A percentile compares a stretch with the other conserved stretches of the same genome.
These are phyloP conservation scores for Sisymbrium irio DNA, from an alignment of 345 rosid species.

Conservation along the genomic window DNA sequence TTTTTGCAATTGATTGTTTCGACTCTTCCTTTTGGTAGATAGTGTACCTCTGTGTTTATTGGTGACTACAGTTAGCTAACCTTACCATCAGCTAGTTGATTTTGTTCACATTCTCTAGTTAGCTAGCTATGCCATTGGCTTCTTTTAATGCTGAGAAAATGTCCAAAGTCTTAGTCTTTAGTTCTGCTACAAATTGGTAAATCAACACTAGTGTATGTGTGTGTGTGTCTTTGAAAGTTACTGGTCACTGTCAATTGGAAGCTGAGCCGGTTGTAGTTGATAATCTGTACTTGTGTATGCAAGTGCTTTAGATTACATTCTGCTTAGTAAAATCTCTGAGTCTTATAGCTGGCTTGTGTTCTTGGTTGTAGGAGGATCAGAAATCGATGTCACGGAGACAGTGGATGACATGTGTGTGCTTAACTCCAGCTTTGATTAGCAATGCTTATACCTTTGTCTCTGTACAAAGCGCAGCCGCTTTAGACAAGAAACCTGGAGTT, in stretches of 20 bases:
- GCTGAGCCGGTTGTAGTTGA: background rate
- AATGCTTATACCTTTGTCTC: slow-evolving; percentile 42
- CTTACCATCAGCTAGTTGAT: background rate
- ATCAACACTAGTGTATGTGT: background rate
- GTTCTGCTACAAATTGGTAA: background rate
- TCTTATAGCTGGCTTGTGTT: slow-evolving; percentile 1
- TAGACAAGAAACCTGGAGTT: slow-evolving; percentile 59
- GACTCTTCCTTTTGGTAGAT: background rate
- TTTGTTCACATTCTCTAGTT: background rate
- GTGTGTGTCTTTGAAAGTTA: background rate
- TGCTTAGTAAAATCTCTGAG: background rate
- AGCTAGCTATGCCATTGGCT: background rate
- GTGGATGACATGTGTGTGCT: slow-evolving; percentile 72
- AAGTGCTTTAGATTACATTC: background rate
- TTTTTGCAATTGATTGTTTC: background rate
- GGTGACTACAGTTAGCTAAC: background rate
- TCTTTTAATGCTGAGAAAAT: background rate
- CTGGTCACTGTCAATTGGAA: background rate
- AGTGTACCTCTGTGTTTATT: background rate
- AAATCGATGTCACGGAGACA: slow-evolving; percentile 52
- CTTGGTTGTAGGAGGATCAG: slow-evolving; percentile 42
- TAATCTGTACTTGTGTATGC: background rate
- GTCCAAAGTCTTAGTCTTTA: background rate
- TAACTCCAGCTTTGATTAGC: slow-evolving; percentile 52
- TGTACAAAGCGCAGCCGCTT: slow-evolving; percentile 42